A percentile compares a stretch with the other conserved stretches of the same genome.
These are phyloP conservation scores for Neonectria ditissima DNA, from an alignment of 2,329 filamentous ascomycete species.

Conservation along the genomic window DNA sequence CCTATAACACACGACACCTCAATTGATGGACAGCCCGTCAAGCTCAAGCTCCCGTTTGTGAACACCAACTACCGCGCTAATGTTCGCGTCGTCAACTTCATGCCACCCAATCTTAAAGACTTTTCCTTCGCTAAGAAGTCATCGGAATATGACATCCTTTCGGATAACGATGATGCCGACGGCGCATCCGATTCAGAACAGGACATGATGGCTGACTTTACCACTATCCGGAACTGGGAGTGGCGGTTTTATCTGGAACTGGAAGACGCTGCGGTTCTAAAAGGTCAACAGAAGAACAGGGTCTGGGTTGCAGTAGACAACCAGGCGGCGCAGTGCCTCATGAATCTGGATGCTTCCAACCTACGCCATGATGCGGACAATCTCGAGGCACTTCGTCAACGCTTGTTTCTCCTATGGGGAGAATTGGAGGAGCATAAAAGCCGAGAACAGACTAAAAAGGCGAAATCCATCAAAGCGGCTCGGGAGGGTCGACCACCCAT, in stretches of 20 bases:
- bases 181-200: slow-evolving; percentile 43
- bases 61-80: slow-evolving; percentile 77
- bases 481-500: slow-evolving; percentile 50
- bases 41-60: slow-evolving; percentile 74
- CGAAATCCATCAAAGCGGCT: slow-evolving; percentile 40
- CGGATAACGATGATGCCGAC: slow-evolving; percentile 52
- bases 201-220: slow-evolving; percentile 40
- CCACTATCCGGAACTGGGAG: slow-evolving; percentile 68
- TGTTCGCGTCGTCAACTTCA: slow-evolving; percentile 86
- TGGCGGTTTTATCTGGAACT: slow-evolving; percentile 87
- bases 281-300: slow-evolving; percentile 54
- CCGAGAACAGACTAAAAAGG: slow-evolving; percentile 46
- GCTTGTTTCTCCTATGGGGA: slow-evolving; percentile 85
- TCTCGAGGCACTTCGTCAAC: slow-evolving; percentile 71
- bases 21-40: slow-evolving; percentile 52
- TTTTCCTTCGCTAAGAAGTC: slow-evolving; percentile 68
- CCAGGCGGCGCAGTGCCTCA: slow-evolving; percentile 60
- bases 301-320: slow-evolving; percentile 79
- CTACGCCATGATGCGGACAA: slow-evolving; percentile 64
- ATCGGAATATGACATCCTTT: slow-evolving; percentile 63
- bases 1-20: slow-evolving; percentile 56
- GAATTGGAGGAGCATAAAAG: slow-evolving; percentile 79
- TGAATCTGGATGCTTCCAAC: slow-evolving; percentile 61
- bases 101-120: slow-evolving; percentile 75
- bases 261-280: slow-evolving; percentile 69